Base-by-base conservation (phyloP, 805 yeast species). In the Candida piceae region DNA sequence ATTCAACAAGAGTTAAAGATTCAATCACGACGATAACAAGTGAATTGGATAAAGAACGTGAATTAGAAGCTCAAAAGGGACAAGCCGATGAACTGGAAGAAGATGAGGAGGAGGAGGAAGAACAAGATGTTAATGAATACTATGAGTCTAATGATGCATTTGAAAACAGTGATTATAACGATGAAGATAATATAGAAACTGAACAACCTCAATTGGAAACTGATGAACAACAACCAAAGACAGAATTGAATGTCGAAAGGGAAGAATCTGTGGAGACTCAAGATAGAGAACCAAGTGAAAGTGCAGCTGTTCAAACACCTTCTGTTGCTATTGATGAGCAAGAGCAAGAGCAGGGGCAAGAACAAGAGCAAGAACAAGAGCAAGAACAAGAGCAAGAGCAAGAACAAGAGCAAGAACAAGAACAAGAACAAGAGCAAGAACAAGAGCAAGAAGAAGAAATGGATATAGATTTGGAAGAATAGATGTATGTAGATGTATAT, bases 21-120 rank as follows among this genome's bases (percentile, higher is more conserved):
- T 42, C 37, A 2, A 43, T 53, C 10, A 12, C 11, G 4, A 22
- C 22, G 4, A 33, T 46, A 2, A 38, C 38, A 13, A 34, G n/a
- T 9, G 48, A 49, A 29, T 24, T 44, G 20, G 39, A 40, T 4
- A 40, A 39, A n/a, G 54, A 49, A 29, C 18, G 29, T 26, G 46
- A 37, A 25, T 33, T 31, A n/a, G 40, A 37, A 12, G 39, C 33
- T 22, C 37, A 31, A 17, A 42, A 42, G 26, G 39, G 30, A 7
- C 45, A 43, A 5, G 44, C 33, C 21, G 50, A 38, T 5, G 50
- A 41, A 29, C 38, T 39, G 31, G 44, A 37, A 17, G 45, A 40
- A 10, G 44, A 40, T 4, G 46, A 43, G 15, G 46, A 42, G n/a
- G 41, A 21, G 17, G 40, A 34, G 11, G 38, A 32, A 18, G 42